Conservation (phyloP, 805 yeast genomes). For the Maudiozyma bulderi region DNA sequence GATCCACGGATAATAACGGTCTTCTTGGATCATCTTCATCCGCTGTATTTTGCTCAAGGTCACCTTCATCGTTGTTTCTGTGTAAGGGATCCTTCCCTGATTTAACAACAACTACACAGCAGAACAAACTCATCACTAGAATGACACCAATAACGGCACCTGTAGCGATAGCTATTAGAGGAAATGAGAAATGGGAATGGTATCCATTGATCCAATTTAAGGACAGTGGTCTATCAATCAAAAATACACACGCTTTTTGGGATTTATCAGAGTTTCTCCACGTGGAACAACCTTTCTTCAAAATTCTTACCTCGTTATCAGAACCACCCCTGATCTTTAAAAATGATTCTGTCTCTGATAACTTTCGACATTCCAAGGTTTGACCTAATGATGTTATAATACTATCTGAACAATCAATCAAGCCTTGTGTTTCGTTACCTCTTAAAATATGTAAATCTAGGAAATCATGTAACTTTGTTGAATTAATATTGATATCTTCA, state of each 20-base stretch:
- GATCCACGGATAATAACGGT: constrained; percentile 2
- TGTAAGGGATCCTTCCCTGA: background rate
- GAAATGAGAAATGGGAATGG: constrained; percentile 50
- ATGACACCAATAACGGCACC: constrained; percentile 59
- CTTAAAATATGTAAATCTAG: constrained; percentile 64
- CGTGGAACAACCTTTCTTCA: constrained; percentile 54
- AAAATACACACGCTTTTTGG: constrained; percentile 42
- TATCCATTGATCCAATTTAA: constrained; percentile 50
- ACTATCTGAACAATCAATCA: constrained; percentile 39
- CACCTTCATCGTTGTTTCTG: background rate
- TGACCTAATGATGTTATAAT: constrained; percentile 37
- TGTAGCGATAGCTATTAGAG: constrained; percentile 56
- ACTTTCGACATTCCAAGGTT: constrained; percentile 35
- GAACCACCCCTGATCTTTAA: constrained; percentile 38
- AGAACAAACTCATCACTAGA: constrained; percentile 9
- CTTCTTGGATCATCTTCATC: constrained; percentile 2
- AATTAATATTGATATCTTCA: constrained; percentile 40
- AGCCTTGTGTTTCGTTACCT: constrained; percentile 37
- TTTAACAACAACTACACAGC: constrained; percentile 8
- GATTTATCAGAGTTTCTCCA: constrained; percentile 5
- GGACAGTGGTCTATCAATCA: constrained; percentile 59
- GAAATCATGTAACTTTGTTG: constrained; percentile 41
- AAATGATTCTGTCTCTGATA: constrained; percentile 32
- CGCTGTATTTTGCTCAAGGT: background rate
- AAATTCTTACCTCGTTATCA: constrained; percentile 48